A percentile compares a stretch with the other conserved stretches of the same genome.
Evolutionary conservation across 371 early-diverging fungal species (phyloP).

Genomic region (Mortierella sp.): DNA sequence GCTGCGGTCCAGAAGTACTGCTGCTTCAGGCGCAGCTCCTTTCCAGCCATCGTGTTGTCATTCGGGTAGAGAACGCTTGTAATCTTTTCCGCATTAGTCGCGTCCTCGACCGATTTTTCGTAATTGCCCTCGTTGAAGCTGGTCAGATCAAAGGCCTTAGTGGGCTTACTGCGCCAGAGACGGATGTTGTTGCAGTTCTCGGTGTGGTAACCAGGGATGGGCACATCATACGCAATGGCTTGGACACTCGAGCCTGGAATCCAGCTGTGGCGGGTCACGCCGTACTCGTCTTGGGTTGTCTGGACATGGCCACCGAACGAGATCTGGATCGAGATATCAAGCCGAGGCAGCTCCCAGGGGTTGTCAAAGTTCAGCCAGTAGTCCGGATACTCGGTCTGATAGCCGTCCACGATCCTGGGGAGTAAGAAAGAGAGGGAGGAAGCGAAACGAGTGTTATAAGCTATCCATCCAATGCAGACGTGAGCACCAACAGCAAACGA

Average conservation of each 20-base stretch:
- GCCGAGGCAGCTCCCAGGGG: constrained; percentile 94
- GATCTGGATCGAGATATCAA: constrained; percentile 86
- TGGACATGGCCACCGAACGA: constrained; percentile 87
- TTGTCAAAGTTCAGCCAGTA: constrained; percentile 90
- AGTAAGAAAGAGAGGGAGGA: neutral
- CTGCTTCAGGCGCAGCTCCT: constrained; percentile 93
- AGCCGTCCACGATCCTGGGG: constrained; percentile 84
- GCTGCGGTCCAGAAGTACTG: constrained; percentile 95
- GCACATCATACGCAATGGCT: constrained; percentile 93
- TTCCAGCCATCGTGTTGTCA: constrained; percentile 93
- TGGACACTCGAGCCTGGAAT: constrained; percentile 85
- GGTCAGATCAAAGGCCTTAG: constrained; percentile 79
- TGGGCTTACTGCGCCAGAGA: constrained; percentile 91
- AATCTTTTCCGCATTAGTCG: constrained; percentile 89
- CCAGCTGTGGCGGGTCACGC: constrained; percentile 76
- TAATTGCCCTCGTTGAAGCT: constrained; percentile 94
- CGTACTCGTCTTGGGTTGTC: constrained; percentile 69
- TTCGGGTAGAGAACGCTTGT: constrained; percentile 95
- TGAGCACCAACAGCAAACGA: neutral
- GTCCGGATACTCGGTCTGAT: constrained; percentile 91
- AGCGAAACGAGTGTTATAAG: neutral
- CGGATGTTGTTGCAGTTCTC: constrained; percentile 92
- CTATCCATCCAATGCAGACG: neutral
- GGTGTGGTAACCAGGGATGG: constrained; percentile 90
- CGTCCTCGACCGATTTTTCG: constrained; percentile 87